Evolutionary conservation across 2,329 filamentous ascomycete species (phyloP), one percentile per base, ranked within the genome.

Genomic region (Phaeosphaeriaceae sp.): DNA sequence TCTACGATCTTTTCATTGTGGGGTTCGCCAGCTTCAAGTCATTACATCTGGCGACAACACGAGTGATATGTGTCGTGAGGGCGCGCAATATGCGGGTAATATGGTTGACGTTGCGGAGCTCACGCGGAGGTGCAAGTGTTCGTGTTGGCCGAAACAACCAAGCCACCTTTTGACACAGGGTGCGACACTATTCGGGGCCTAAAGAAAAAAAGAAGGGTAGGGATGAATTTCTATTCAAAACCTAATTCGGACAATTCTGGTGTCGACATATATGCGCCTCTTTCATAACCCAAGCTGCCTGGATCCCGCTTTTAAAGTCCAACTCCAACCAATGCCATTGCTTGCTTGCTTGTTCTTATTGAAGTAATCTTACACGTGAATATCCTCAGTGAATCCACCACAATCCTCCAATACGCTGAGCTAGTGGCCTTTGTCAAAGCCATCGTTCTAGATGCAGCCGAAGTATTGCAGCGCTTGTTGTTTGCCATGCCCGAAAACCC

Each of bases 121-220:
- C 25, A 58, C 45, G 58, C 67, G 71, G 70, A 73, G 66, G 69
- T 73, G 59, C 62, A 48, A 58, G 57, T 63, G 66, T 59, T 63
- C 52, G 54, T 48, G 61, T 60, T 63, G 60, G 63, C 66, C 67
- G 70, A 72, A 71, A 75, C 70, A 57, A 55, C 66, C 64, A 71
- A 71, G 68, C 68, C 62, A 58, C 48, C 57, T 53, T 63, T 66
- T 69, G 66, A 66, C 64, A 65, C 68, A 59, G 57, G 53, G 56
- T 52, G 48, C 52, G 57, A 48, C 40, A 45, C 57, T 54, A 66
- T 53, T 56, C 19, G 50, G 19, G 56, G 22, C 7, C 54, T 22
- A 36, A 11, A 49, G 46, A 54, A 62, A 74, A 64, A 73, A 75
- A 72, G 63, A 61, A 58, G 15, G 51, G 47, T 51, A 57, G 51